Evolutionary conservation across 192 early-diverging fungal species (phyloP), one percentile per base, ranked within the genome.

Genomic region (Backusella westeae): DNA sequence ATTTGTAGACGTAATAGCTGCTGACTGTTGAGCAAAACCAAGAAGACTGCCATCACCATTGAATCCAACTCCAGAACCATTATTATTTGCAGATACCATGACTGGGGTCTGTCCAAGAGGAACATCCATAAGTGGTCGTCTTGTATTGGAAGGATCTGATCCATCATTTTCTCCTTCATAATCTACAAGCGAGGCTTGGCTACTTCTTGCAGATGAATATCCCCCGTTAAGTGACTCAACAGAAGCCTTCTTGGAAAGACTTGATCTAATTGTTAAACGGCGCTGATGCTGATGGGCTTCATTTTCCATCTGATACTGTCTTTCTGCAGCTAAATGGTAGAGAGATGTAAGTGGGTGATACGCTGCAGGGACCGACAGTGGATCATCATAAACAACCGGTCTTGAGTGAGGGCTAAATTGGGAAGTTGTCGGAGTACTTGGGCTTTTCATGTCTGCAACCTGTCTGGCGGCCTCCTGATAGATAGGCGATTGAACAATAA

Each of bases 241-340:
- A 14, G 76, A 77, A n/a, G 69, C 32, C 39, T 72, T 77, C n/a
- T 70, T 39, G n/a, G 76, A 77, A 39, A 77, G 29, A 21, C 46
- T 56, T 49, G 41, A 1, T 53, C 29, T 42, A 32, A 38, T 21
- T 15, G 69, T 65, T 53, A 49, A 12, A 29, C 32, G n/a, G 52
- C 38, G 29, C 7, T 59, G 67, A 63, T 63, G 29, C 1, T 70
- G 67, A 63, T 63, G 21, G 2, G 56, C 21, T 32, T 46, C 39
- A 7, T 65, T 21, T 12, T 52, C 46, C 15, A 70, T 17, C 9
- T 72, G 52, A 29, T 35, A 19, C n/a, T 66, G 76, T 2, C 87
- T 86, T 83, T 96, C 94, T 41, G 83, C 86, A 19, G 95, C 91
- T 34, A 94, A 86, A 36, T 91, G 90, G 72, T 98, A 98, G 29